Evolutionary conservation across 306 rosid genomes (phyloP), one percentile per base, ranked within the genome.

Genomic region (Rubus idaeus): DNA sequence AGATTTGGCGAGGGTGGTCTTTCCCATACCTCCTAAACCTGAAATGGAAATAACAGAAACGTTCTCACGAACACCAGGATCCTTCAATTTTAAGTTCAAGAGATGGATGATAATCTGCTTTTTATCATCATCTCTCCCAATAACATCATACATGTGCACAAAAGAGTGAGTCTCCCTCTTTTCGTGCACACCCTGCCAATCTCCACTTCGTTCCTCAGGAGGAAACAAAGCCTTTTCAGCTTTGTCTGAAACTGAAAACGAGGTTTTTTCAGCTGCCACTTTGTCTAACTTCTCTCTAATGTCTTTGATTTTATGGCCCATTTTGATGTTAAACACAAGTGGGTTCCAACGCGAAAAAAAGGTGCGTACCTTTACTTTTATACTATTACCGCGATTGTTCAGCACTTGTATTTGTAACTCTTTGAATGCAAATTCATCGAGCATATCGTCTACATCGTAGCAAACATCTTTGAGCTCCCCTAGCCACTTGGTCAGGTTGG

Each of bases 51-150:
- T 40, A 40, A 80, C 75, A 5, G 71, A 56, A 10, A 64, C 16
- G 5, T 5, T 10, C 5, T 40, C 65, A 41, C 5, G 49, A 30
- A 20, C 45, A 68, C 13, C 41, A 30, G 17, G 10, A 62, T 67
- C 53, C 67, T 55, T 56, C 63, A 57, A 39, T 17, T 45, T 55
- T 61, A 72, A 72, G 66, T 72, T 72, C 41, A 72, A 72, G 65
- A 68, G 44, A 26, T 47, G 23, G 10, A 74, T 39, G 37, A 80
- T 67, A 40, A 72, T 52, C 44, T 45, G 46, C n/a, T 46, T 53
- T 42, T 30, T 74, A 23, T 74, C 83, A 21, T 6, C 68, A 4
- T 74, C 83, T 67, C 75, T 80, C 16, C 83, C 83, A 10, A 80
- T 58, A 17, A 79, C 63, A 40, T 66, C 74, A 8, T 35, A 16